Evolutionary conservation across 257 asterid species (phyloP), one percentile per base, ranked within the genome.

Genomic region (Ajuga chamaepitys): DNA sequence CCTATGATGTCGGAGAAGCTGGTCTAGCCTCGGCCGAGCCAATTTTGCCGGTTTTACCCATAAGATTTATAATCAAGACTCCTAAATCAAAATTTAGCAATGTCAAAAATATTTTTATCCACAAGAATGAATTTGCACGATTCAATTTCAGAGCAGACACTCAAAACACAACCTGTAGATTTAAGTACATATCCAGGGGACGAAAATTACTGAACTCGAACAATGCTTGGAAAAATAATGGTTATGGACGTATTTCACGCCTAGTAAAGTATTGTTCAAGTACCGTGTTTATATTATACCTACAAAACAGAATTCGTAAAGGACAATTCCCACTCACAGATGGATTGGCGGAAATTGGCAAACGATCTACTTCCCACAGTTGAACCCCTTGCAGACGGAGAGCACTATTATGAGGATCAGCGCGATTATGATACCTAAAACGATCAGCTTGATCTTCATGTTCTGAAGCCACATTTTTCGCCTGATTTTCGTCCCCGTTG

Each of bases 391-490:
- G 82, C 96, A 89, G 60, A 72, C 83, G 4, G 93, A 86, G 70
- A 86, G 84, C 42, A 89, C 80, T 67, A 89, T 89, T 64, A 89
- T 89, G 64, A 89, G 95, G 77, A 89, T 84, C 82, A 89, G 72
- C 4, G 95, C 95, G 13, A 89, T 41, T 55, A 88, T 54, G 51
- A 89, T 89, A 21, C 79, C 95, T 57, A 86, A 70, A 10, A 89
- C 95, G 9, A 89, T 85, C 78, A 89, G 75, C 80, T 89, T 89
- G 72, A 89, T 75, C 81, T 89, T 89, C 96, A 86, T 89, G 86
- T 89, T 86, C 72, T 86, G 92, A 65, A 88, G 81, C 96, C 96
- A 88, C 95, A 88, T 88, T 73, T 86, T 88, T 68, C 95, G 78
- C 80, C 96, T 72, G 46, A 86, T 82, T 66, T 82, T 73, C 13